phyloP scores from a whole-genome alignment of 179 eudicot genomes.

The Carnegiea gigantea region DNA sequence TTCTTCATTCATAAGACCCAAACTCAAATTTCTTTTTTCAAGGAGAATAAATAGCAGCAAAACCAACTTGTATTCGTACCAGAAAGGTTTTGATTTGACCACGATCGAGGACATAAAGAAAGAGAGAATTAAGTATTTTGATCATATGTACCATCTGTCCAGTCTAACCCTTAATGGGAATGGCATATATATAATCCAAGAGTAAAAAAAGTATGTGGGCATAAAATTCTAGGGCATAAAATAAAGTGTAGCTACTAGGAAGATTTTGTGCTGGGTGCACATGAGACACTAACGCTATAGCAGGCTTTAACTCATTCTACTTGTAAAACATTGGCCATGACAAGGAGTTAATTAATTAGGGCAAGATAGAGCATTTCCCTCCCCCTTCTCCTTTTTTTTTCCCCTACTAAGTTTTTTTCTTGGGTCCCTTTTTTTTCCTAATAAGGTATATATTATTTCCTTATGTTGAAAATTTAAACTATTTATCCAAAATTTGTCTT shows the following conservation, averaged over 20 bases:
- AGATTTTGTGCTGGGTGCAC: slow-evolving; percentile 10
- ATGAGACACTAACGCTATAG: background rate
- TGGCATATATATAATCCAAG: background rate
- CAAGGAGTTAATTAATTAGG: background rate
- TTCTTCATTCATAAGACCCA: too few relatives aligned
- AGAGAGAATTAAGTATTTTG: background rate
- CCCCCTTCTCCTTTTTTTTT: background rate
- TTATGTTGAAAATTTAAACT: too few relatives aligned
- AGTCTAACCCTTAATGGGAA: slow-evolving; percentile 3
- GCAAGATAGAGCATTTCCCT: background rate
- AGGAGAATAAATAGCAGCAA: too few relatives aligned
- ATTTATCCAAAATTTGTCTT: too few relatives aligned
- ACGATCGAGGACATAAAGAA: slow-evolving; percentile 4
- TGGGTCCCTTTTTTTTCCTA: too few relatives aligned
- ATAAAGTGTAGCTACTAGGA: background rate
- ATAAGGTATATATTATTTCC: too few relatives aligned
- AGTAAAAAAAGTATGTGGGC: background rate
- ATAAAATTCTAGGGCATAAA: slow-evolving; percentile 3
- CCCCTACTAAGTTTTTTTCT: too few relatives aligned
- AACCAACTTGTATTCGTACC: too few relatives aligned
- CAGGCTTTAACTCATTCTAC: background rate
- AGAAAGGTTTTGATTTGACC: slow-evolving; percentile 15
- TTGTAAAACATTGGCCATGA: background rate
- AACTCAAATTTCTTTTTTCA: too few relatives aligned
- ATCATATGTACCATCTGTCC: background rate